A percentile compares a stretch with the other conserved stretches of the same genome.
Evolutionary conservation across 2,329 filamentous ascomycete genomes (phyloP).

Genomic region (Xylaria arbuscula): DNA sequence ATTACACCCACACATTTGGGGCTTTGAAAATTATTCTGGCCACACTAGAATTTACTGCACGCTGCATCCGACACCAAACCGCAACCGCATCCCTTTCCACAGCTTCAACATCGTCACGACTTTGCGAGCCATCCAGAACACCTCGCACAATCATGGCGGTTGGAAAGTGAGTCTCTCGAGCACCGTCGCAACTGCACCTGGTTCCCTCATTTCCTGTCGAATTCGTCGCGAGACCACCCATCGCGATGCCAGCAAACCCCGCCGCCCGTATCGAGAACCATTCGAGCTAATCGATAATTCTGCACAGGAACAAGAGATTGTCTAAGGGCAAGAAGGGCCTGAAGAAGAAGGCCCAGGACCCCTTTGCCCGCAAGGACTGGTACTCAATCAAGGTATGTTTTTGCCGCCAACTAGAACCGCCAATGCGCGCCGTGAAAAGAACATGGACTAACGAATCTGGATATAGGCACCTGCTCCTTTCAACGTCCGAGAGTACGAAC

Average conservation of each 20-base stretch:
- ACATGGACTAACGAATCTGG: slow-evolving; percentile 45
- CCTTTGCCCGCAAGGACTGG: slow-evolving; percentile 99
- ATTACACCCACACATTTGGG: slow-evolving; percentile 47
- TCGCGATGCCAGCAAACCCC: slow-evolving; percentile 39
- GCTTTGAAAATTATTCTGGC: slow-evolving; percentile 48
- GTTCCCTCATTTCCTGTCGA: slow-evolving; percentile 28
- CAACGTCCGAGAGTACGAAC: slow-evolving; percentile 91
- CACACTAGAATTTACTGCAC: slow-evolving; percentile 47
- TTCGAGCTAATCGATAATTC: slow-evolving; percentile 46
- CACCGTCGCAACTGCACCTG: slow-evolving; percentile 30
- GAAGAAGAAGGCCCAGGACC: slow-evolving; percentile 99
- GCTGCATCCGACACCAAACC: slow-evolving; percentile 48
- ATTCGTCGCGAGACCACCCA: slow-evolving; percentile 33
- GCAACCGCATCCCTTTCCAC: slow-evolving; percentile 45
- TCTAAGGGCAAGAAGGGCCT: slow-evolving; percentile 99
- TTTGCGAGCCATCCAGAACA: slow-evolving; percentile 53
- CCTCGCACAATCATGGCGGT: slow-evolving; percentile 80
- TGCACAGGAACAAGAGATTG: slow-evolving; percentile 96
- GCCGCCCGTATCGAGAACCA: slow-evolving; percentile 37
- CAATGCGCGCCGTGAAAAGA: neutral
- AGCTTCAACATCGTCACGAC: slow-evolving; percentile 49
- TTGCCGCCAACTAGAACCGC: neutral
- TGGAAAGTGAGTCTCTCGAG: slow-evolving; percentile 71
- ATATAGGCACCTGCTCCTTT: slow-evolving; percentile 90
- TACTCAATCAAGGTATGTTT: slow-evolving; percentile 88